phyloP scores from a whole-genome alignment of 345 rosid genomes.

The Theobroma cacao region DNA sequence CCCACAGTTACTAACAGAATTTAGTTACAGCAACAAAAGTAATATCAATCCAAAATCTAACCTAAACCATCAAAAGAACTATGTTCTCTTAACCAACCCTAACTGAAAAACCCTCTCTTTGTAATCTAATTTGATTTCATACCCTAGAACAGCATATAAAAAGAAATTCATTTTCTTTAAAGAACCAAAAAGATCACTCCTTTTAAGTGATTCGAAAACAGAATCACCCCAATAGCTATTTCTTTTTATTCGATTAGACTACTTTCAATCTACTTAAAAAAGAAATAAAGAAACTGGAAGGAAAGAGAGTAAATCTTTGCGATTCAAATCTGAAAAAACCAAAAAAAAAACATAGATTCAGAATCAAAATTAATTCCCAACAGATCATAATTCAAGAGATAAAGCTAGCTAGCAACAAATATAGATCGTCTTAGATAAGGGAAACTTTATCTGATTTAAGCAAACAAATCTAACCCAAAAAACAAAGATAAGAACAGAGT shows the following conservation, averaged over 20 bases:
- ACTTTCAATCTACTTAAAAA: not conserved
- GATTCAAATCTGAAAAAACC: not conserved
- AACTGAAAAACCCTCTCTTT: not conserved
- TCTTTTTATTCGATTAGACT: no score
- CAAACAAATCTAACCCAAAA: not conserved
- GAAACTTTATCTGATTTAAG: not conserved
- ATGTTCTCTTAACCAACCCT: not conserved
- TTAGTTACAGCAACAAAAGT: not conserved
- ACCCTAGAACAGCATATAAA: not conserved
- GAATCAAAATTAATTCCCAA: not conserved
- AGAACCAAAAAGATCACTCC: not conserved
- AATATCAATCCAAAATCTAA: not conserved
- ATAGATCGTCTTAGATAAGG: not conserved
- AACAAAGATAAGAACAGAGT: not conserved
- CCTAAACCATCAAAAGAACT: not conserved
- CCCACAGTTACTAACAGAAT: not conserved
- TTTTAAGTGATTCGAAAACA: not conserved
- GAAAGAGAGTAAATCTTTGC: not conserved
- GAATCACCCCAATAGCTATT: not conserved
- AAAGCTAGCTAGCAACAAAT: not conserved
- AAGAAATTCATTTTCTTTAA: not conserved
- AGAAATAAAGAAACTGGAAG: no score
- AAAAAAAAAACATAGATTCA: not conserved
- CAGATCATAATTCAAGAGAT: not conserved
- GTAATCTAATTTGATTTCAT: not conserved